phyloP scores from a whole-genome alignment of 2,329 filamentous ascomycete genomes.

The Pestalotiopsis sp. region DNA sequence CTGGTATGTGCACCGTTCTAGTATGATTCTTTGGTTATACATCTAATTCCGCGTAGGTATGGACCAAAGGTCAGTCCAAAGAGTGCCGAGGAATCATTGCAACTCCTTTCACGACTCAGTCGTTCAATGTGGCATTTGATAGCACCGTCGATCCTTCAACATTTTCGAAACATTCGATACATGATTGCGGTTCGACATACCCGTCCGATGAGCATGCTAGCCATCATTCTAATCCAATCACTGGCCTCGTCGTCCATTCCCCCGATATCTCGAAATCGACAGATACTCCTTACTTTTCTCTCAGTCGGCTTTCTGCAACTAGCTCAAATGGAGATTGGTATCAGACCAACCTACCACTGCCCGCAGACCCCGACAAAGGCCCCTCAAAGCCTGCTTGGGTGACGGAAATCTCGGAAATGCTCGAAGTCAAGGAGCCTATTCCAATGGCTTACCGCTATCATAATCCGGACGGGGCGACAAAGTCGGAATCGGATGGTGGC shows the following conservation, averaged over 20 bases:
- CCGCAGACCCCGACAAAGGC: constrained; percentile 19
- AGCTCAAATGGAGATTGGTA: constrained; percentile 55
- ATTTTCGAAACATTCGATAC: constrained; percentile 38
- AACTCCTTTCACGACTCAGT: constrained; percentile 51
- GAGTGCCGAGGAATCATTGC: constrained; percentile 57
- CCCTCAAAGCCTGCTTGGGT: constrained; percentile 47
- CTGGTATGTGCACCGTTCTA: constrained; percentile 36
- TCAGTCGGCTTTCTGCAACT: constrained; percentile 56
- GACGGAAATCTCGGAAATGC: constrained; percentile 46
- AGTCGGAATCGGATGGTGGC: constrained; percentile 35
- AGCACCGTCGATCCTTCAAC: constrained; percentile 24
- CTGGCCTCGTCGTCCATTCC: constrained; percentile 50
- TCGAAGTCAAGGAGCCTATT: constrained; percentile 47
- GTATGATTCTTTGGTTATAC: neutral
- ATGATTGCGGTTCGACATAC: constrained; percentile 52
- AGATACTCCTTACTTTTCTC: constrained; percentile 50
- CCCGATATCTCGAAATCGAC: constrained; percentile 33
- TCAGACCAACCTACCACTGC: constrained; percentile 48
- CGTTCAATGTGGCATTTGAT: constrained; percentile 53
- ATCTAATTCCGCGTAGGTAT: constrained; percentile 40
- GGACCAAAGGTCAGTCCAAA: constrained; percentile 39
- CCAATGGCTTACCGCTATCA: constrained; percentile 41
- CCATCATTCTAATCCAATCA: constrained; percentile 46
- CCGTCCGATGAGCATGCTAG: constrained; percentile 32
- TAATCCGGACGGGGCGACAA: constrained; percentile 25